A percentile compares a stretch with the other conserved stretches of the same genome.
Conservation (phyloP, 2,329 filamentous ascomycete genomes). For the Fusarium coffeatum region DNA sequence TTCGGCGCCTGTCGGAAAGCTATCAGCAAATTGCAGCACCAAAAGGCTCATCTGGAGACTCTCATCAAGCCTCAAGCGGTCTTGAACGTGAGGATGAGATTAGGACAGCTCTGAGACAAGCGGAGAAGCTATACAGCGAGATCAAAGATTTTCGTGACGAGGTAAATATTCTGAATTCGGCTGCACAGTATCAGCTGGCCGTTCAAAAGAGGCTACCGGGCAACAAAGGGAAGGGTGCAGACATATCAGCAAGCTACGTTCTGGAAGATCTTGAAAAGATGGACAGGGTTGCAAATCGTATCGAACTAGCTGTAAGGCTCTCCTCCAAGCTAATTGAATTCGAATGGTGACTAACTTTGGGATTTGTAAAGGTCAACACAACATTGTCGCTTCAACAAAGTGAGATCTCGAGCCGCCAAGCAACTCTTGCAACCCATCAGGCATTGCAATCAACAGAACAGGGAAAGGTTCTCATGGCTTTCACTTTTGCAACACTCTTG, state of each 20-base stretch:
- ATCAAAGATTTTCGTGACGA: conserved; percentile 45
- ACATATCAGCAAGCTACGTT: conserved; percentile 6
- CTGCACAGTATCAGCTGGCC: conserved; percentile 18
- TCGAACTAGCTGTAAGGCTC: conserved; percentile 32
- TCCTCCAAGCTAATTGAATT: too few relatives aligned
- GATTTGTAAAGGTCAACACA: conserved; percentile 9
- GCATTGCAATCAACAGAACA: background rate
- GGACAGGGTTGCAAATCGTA: conserved; percentile 26
- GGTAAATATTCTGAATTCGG: conserved; percentile 33
- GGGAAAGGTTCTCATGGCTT: background rate
- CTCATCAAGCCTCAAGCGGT: too few relatives aligned
- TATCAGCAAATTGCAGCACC: too few relatives aligned
- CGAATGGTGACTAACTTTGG: too few relatives aligned
- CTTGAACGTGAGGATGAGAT: background rate
- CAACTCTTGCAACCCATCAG: background rate
- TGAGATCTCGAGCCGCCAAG: background rate
- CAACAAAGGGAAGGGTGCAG: background rate
- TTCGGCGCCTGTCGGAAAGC: background rate
- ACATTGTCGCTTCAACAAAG: conserved; percentile 30
- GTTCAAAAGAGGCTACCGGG: conserved; percentile 8
- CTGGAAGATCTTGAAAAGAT: conserved; percentile 32
- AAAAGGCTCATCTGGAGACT: too few relatives aligned
- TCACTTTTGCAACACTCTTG: background rate
- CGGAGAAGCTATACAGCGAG: background rate
- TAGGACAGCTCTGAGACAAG: background rate